These are phyloP conservation scores for Aspergillus alliaceus DNA, from an alignment of 2,329 filamentous ascomycete genomes.

Conservation along the genomic window DNA sequence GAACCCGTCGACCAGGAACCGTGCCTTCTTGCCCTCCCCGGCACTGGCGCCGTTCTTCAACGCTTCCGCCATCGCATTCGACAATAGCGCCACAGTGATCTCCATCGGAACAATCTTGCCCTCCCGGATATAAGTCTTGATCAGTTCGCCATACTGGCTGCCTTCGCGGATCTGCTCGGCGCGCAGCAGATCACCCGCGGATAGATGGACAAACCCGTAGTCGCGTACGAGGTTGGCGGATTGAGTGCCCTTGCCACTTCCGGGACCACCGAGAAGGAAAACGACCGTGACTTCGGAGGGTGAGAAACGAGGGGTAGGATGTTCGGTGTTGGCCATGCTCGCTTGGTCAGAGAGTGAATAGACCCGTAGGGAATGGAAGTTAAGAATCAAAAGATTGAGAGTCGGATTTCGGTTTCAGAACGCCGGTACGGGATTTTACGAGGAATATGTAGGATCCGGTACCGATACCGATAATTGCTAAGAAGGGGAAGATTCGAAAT, in stretches of 20 bases:
- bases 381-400: constrained; percentile 27
- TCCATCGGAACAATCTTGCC: constrained; percentile 98
- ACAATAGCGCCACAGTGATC: constrained; percentile 87
- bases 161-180: constrained; percentile 87
- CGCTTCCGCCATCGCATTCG: constrained; percentile 82
- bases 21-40: constrained; percentile 51
- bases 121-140: constrained; percentile 89
- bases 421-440: constrained; percentile 48
- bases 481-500: constrained; percentile 44
- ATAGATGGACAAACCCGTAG: constrained; percentile 90
- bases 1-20: constrained; percentile 82
- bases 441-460: constrained; percentile 53
- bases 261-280: constrained; percentile 94
- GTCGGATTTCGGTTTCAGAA: constrained; percentile 54
- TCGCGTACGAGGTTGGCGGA: constrained; percentile 83
- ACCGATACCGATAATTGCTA: constrained; percentile 48
- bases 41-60: constrained; percentile 53
- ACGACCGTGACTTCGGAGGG: constrained; percentile 82
- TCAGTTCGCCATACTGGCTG: constrained; percentile 87
- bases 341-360: not conserved
- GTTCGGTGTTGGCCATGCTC: constrained; percentile 42
- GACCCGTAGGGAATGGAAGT: not conserved
- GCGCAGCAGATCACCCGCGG: constrained; percentile 87
- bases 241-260: constrained; percentile 95
- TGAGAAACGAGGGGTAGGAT: constrained; percentile 68